phyloP scores from a whole-genome alignment of 2,329 filamentous ascomycete species.

The Bimuria novae-zelandiae region DNA sequence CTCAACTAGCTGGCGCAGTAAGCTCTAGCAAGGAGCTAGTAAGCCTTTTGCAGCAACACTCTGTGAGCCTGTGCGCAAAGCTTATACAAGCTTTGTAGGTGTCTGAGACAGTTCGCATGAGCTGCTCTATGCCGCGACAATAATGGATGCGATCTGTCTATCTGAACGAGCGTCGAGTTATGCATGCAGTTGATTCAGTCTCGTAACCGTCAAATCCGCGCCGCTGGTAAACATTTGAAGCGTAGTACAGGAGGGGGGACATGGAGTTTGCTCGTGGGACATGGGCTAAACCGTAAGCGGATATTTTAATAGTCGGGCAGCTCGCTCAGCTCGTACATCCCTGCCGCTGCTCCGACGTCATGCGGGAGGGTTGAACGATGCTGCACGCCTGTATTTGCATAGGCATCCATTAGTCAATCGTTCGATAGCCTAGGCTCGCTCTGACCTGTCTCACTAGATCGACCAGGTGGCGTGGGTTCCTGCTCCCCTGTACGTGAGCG shows the following conservation, averaged over 20 bases:
- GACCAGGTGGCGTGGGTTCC: not conserved
- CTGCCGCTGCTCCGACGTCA: not conserved
- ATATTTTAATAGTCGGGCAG: conserved; percentile 3
- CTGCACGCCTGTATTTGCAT: no score
- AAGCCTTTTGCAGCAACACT: no score
- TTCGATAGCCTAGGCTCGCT: not conserved
- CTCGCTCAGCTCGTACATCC: not conserved
- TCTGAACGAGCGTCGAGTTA: no score
- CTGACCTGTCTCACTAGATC: not conserved
- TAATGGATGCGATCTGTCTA: no score
- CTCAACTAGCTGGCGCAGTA: no score
- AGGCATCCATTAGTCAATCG: conserved; percentile 5
- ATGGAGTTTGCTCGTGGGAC: not conserved
- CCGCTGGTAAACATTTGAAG: not conserved
- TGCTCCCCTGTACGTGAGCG: not conserved
- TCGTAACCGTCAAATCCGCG: not conserved
- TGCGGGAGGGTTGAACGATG: not conserved
- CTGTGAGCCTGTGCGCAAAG: no score
- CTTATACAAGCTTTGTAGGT: no score
- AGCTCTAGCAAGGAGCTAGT: no score
- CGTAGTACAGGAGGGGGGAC: no score
- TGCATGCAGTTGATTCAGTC: no score
- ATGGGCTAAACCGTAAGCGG: not conserved
- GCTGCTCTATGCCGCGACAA: no score
- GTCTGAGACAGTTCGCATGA: no score